These are phyloP conservation scores for Mycosphaerella sp. DNA, from an alignment of 2,329 filamentous ascomycete species.

Conservation along the genomic window DNA sequence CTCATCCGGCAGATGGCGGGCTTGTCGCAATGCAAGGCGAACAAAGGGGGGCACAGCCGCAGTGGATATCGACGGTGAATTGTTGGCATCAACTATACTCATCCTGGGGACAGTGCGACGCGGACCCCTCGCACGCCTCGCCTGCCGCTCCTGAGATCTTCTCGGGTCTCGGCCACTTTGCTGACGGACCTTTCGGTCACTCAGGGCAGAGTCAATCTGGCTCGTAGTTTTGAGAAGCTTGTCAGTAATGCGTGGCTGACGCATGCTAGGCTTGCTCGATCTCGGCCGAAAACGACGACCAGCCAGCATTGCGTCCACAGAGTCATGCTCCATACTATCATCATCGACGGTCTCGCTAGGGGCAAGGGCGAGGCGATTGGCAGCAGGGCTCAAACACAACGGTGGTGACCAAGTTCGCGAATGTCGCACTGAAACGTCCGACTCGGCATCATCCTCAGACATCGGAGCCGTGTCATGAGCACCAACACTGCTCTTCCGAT, in stretches of 20 bases:
- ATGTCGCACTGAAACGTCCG: constrained; percentile 11
- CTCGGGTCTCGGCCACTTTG: not conserved
- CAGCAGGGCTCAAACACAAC: constrained; percentile 11
- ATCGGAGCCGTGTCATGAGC: not conserved
- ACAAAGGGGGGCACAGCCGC: constrained; percentile 45
- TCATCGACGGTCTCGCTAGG: constrained; percentile 22
- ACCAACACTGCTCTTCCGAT: not conserved
- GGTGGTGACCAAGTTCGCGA: constrained; percentile 3
- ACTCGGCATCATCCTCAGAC: constrained; percentile 31
- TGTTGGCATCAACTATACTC: constrained; percentile 47
- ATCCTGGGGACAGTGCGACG: constrained; percentile 19
- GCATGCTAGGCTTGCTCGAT: constrained; percentile 26
- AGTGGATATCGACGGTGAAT: constrained; percentile 31
- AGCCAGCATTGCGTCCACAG: constrained; percentile 38
- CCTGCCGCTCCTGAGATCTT: not conserved
- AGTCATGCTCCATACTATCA: constrained; percentile 43
- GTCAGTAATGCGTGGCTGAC: constrained; percentile 36
- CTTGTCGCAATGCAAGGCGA: constrained; percentile 49
- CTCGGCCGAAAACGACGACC: constrained; percentile 13
- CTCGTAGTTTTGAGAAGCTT: constrained; percentile 22
- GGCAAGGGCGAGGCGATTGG: constrained; percentile 6
- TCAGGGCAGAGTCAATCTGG: constrained; percentile 15
- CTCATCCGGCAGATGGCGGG: constrained; percentile 42
- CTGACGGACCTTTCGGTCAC: constrained; percentile 18
- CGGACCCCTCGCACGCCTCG: not conserved